Evolutionary conservation across 1,284 basidiomycete genomes (phyloP), one percentile per base, ranked within the genome.

Genomic region (Apiotrichum siamense): DNA sequence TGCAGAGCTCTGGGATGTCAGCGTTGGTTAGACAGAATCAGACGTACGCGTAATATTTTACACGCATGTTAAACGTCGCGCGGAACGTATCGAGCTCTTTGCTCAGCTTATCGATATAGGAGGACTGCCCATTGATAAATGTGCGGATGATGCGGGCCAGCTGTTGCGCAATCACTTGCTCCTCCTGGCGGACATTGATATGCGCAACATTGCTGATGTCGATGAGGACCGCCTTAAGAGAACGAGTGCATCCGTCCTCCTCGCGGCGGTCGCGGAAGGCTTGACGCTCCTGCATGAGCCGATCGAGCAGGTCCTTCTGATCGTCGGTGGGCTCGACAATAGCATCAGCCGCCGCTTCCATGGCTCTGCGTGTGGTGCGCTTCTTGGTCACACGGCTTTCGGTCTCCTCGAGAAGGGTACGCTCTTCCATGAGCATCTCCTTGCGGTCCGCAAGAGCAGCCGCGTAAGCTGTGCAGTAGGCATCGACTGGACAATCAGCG

Each of bases 61-160:
- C 66, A 29, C 72, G 64, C 5, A 54, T 50, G 49, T 74, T 74
- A 64, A 70, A 73, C 1, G 62, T 62, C 3, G 50, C 54, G 25
- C 68, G 63, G 49, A 74, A 62, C 4, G 60, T n/a, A 20, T 72
- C 67, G 2, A 74, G 59, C 50, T 74, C 72, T 42, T 72, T 70
- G 46, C 60, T 55, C 21, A 74, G 58, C 51, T 62, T 62, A 3
- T 66, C 63, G 32, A 67, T 45, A 20, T 58, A 41, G 18, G 63
- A 57, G 11, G 38, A 40, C 48, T 54, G 58, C 4, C 31, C n/a
- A n/a, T 48, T 47, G 41, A 55, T 31, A 37, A 47, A 54, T 26
- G 15, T 27, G 7, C 55, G 52, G 13, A 54, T 21, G 20, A 13
- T 20, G 3, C 33, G 7, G 1, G 49, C 42, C 1, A 45, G 18